phyloP scores from a whole-genome alignment of 176 grass and related monocot genomes.

The Raddia distichophylla region DNA sequence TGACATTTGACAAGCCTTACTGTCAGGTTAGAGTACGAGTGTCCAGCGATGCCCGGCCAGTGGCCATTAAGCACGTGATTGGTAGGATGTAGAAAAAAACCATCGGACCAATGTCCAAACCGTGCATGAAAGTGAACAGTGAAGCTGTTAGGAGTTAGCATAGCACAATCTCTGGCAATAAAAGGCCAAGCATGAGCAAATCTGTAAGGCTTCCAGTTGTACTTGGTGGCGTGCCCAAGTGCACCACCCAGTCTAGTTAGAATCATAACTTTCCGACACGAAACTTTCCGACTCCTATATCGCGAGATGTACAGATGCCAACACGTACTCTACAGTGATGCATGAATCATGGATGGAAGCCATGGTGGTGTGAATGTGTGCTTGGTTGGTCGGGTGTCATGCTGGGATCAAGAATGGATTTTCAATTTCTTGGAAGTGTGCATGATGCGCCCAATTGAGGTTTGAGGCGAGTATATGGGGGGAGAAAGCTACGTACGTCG shows the following conservation, averaged over 20 bases:
- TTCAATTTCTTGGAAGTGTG: not conserved
- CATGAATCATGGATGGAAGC: no score
- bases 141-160: not conserved
- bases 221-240: not conserved
- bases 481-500: slow-evolving; percentile 56
- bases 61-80: not conserved
- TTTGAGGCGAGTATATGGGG: no score
- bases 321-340: no score
- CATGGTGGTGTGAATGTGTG: no score
- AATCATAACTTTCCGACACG: no score
- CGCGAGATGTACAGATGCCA: no score
- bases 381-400: no score
- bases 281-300: no score
- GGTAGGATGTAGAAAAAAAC: not conserved
- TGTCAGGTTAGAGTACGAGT: not conserved
- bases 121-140: not conserved
- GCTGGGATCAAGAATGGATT: no score
- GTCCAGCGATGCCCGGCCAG: not conserved
- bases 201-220: not conserved
- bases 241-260: no score
- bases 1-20: no score
- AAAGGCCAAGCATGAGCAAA: not conserved
- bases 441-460: not conserved
- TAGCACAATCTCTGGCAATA: not conserved
- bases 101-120: not conserved